Evolutionary conservation across 179 eudicot genomes (phyloP).

Genomic region (Spergularia azorica): DNA sequence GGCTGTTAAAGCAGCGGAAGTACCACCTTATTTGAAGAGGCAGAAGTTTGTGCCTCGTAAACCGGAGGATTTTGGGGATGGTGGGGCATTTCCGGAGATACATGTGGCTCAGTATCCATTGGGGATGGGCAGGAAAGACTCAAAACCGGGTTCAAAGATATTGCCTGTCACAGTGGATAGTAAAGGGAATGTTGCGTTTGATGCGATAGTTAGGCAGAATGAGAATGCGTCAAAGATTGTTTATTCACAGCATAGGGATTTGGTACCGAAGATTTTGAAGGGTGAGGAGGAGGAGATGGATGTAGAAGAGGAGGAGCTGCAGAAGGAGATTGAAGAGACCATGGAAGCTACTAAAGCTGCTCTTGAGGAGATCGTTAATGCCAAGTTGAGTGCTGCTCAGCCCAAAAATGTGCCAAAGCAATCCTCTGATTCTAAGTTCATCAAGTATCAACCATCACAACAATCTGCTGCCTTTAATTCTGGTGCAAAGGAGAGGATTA

Average conservation of each 20-base stretch:
- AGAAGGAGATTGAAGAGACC: conserved; percentile 80
- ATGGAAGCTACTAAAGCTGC: conserved; percentile 70
- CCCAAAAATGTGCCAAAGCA: conserved; percentile 83
- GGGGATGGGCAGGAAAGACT: conserved; percentile 76
- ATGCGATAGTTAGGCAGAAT: conserved; percentile 81
- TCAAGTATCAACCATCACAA: conserved; percentile 86
- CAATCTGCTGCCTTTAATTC: conserved; percentile 90
- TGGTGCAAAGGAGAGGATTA: conserved; percentile 88
- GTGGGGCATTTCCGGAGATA: conserved; percentile 90
- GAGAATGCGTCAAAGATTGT: conserved; percentile 86
- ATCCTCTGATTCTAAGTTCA: conserved; percentile 71
- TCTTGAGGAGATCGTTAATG: conserved; percentile 79
- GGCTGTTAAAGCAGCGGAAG: conserved; percentile 35
- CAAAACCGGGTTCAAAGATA: conserved; percentile 52
- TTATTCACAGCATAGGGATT: conserved; percentile 68
- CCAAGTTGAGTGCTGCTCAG: conserved; percentile 83
- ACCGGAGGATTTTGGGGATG: conserved; percentile 90
- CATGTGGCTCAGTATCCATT: conserved; percentile 78
- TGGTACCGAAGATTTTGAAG: conserved; percentile 71
- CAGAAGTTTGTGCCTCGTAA: conserved; percentile 62
- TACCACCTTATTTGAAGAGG: conserved; percentile 62
- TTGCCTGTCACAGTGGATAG: conserved; percentile 80
- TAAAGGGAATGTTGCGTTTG: conserved; percentile 73
- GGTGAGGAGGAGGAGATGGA: conserved; percentile 46
- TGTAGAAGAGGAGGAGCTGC: conserved; percentile 51